Evolutionary conservation across 257 asterid genomes (phyloP).

Genomic region (Solanum sejunctum): DNA sequence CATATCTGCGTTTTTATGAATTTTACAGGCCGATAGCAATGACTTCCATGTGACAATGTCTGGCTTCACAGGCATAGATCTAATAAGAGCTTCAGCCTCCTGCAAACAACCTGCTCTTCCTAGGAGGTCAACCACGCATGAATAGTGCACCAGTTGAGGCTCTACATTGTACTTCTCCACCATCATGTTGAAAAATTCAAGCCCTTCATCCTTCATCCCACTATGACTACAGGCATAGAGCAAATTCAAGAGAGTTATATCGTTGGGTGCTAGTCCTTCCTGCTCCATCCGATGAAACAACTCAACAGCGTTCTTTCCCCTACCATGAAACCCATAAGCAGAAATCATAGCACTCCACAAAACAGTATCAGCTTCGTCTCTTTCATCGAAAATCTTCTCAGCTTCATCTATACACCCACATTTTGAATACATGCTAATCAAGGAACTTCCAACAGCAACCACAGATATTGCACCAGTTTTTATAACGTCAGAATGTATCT

Average conservation of each 20-base stretch:
- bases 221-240: conserved; percentile 86
- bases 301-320: conserved; percentile 56
- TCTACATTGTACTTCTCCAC: conserved; percentile 26
- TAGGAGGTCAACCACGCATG: conserved; percentile 78
- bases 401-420: conserved; percentile 84
- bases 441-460: conserved; percentile 55
- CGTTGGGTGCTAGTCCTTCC: conserved; percentile 38
- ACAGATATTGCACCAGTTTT: conserved; percentile 49
- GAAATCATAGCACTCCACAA: conserved; percentile 77
- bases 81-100: conserved; percentile 62
- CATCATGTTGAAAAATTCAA: conserved; percentile 50
- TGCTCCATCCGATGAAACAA: conserved; percentile 49
- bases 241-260: conserved; percentile 71
- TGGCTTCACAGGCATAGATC: conserved; percentile 60
- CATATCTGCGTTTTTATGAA: conserved; percentile 55
- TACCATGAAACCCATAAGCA: conserved; percentile 89
- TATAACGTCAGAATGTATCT: conserved; percentile 69
- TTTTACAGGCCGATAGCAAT: conserved; percentile 69
- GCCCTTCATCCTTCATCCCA: conserved; percentile 71
- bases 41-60: conserved; percentile 76
- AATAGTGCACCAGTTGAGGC: conserved; percentile 75
- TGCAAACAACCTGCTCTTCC: conserved; percentile 77
- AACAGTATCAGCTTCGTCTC: conserved; percentile 36
- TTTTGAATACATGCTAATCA: conserved; percentile 78
- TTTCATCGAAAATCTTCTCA: conserved; percentile 44